Percentiles rank a stretch among this genome's conserved stretches.
Evolutionary conservation across 2,329 filamentous ascomycete species (phyloP).

Genomic region (Aspergillus costaricaensis): DNA sequence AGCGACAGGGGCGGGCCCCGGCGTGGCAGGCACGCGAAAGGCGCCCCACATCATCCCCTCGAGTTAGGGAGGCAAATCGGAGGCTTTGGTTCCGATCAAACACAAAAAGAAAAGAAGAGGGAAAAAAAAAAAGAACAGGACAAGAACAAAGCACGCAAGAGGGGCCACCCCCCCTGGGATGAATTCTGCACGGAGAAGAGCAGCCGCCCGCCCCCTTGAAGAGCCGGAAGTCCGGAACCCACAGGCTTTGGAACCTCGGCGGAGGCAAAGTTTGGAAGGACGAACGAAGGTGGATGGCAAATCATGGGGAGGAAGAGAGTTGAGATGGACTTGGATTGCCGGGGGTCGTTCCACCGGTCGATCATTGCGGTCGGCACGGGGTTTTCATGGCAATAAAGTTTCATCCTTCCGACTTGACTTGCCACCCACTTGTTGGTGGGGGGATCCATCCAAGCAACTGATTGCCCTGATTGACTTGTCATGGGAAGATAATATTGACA

Average conservation of each 20-base stretch:
- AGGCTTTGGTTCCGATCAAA: slow-evolving; percentile 2
- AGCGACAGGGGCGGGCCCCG: not conserved
- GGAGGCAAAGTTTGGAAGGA: slow-evolving; percentile 9
- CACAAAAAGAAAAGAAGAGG: too few species aligned
- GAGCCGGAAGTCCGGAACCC: not conserved
- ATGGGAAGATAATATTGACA: too few species aligned
- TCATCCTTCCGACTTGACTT: not conserved
- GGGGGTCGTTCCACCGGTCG: slow-evolving; percentile 18
- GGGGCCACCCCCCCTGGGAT: not conserved
- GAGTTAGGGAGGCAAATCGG: slow-evolving; percentile 15
- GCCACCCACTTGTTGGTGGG: slow-evolving; percentile 7
- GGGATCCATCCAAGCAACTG: not conserved
- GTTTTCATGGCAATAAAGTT: not conserved
- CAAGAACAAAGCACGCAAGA: not conserved
- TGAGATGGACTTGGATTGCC: not conserved
- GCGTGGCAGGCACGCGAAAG: slow-evolving; percentile 2
- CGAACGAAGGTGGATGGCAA: slow-evolving; percentile 9
- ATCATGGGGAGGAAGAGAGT: not conserved
- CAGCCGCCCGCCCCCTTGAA: not conserved
- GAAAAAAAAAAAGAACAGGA: too few species aligned
- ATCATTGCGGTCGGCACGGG: slow-evolving; percentile 14
- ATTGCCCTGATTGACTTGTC: too few species aligned
- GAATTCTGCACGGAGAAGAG: slow-evolving; percentile 4
- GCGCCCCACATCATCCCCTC: not conserved
- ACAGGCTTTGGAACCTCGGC: not conserved